These are phyloP conservation scores for Lizonia empirigonia DNA, from an alignment of 2,329 filamentous ascomycete species.

Conservation along the genomic window DNA sequence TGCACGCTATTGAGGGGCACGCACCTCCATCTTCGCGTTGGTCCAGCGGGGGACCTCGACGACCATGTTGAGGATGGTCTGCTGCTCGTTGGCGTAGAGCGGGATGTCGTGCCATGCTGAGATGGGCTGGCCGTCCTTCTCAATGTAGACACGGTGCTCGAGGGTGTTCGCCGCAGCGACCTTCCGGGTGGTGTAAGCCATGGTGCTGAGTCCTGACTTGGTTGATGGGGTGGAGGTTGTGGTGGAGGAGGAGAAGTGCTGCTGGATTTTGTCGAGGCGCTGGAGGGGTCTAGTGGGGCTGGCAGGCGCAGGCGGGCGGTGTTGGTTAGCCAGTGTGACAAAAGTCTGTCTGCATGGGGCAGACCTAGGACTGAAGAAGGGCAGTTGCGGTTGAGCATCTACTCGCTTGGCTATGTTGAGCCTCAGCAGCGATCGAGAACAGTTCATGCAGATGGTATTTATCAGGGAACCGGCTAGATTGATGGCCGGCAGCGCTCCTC, in stretches of 20 bases:
- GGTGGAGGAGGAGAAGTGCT: constrained; percentile 45
- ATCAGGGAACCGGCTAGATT: constrained; percentile 22
- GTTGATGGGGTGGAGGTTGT: constrained; percentile 24
- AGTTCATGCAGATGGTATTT: constrained; percentile 33
- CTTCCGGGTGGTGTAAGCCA: constrained; percentile 83
- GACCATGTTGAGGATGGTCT: constrained; percentile 98
- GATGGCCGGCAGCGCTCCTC: constrained; percentile 18
- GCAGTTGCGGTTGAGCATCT: constrained; percentile 21
- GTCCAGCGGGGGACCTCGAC: constrained; percentile 99
- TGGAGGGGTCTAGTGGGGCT: constrained; percentile 48
- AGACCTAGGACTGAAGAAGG: constrained; percentile 30
- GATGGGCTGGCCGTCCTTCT: constrained; percentile 93
- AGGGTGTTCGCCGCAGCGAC: constrained; percentile 88
- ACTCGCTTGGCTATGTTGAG: constrained; percentile 31
- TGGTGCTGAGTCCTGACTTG: constrained; percentile 41
- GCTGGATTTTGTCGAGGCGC: constrained; percentile 50
- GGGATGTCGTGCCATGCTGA: constrained; percentile 99
- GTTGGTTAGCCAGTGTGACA: constrained; percentile 49
- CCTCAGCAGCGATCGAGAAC: constrained; percentile 27
- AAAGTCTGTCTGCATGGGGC: constrained; percentile 47
- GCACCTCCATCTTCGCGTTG: constrained; percentile 98
- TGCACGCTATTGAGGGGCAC: constrained; percentile 44
- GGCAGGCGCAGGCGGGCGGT: constrained; percentile 39
- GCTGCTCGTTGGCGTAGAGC: constrained; percentile 93
- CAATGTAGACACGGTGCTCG: constrained; percentile 96